These are phyloP conservation scores for Fusarium avenaceum DNA, from an alignment of 2,329 filamentous ascomycete species.

Conservation along the genomic window DNA sequence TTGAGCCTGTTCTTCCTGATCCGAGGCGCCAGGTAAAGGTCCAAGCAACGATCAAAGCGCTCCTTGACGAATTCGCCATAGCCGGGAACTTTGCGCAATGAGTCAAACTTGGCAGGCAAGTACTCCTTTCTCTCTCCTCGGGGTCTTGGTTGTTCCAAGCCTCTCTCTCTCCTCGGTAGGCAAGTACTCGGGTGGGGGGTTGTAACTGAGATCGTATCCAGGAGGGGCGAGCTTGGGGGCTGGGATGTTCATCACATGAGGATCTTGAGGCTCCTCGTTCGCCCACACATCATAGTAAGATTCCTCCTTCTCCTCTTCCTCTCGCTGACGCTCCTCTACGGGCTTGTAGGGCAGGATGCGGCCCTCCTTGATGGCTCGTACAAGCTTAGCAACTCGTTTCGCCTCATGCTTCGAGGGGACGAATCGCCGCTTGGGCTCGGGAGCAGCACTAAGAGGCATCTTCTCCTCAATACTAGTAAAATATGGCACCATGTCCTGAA, in stretches of 20 bases:
- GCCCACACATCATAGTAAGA: constrained; percentile 93
- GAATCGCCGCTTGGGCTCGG: constrained; percentile 95
- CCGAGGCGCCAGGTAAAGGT: constrained; percentile 93
- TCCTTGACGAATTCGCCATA: constrained; percentile 94
- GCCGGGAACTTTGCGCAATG: constrained; percentile 90
- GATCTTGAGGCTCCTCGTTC: constrained; percentile 84
- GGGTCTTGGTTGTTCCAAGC: constrained; percentile 88
- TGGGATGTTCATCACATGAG: constrained; percentile 93
- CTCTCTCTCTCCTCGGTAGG: constrained; percentile 85
- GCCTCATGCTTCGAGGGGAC: constrained; percentile 97
- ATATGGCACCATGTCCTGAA: constrained; percentile 86
- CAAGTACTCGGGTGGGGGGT: constrained; percentile 93
- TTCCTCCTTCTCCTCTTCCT: constrained; percentile 79
- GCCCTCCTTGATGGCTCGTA: constrained; percentile 94
- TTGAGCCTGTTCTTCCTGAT: constrained; percentile 94
- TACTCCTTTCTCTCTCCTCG: constrained; percentile 94
- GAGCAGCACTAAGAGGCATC: constrained; percentile 94
- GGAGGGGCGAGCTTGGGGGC: constrained; percentile 94
- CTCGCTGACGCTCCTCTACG: constrained; percentile 73
- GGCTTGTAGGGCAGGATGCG: constrained; percentile 92
- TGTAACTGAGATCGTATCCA: constrained; percentile 95
- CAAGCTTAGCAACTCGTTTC: constrained; percentile 96
- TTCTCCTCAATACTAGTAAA: constrained; percentile 91
- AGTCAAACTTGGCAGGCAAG: constrained; percentile 83
- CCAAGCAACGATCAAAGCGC: constrained; percentile 93